Evolutionary conservation across 2,329 filamentous ascomycete genomes (phyloP).

Genomic region (Canariomyces notabilis): DNA sequence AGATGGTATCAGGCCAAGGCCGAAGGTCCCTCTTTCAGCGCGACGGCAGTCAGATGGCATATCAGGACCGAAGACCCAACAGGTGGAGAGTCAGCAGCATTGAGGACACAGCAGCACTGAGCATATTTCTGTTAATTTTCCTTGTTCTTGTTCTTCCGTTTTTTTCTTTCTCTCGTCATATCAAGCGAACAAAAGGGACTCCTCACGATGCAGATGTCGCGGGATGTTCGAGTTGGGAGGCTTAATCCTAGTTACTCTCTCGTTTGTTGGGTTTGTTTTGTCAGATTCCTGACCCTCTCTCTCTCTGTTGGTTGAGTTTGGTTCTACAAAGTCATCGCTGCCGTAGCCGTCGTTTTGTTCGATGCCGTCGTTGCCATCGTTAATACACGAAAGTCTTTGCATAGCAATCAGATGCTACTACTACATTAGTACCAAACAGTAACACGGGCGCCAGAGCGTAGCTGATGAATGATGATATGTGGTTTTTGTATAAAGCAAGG

Average conservation of each 20-base stretch:
- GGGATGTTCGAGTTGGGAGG: background rate
- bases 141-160: background rate
- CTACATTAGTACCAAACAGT: too few species aligned
- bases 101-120: background rate
- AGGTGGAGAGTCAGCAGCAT: background rate
- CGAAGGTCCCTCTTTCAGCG: background rate
- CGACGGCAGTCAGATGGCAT: background rate
- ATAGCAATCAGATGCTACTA: background rate
- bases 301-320: background rate
- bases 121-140: background rate
- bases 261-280: background rate
- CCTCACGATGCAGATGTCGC: background rate
- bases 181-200: background rate
- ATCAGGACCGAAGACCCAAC: background rate
- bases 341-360: background rate
- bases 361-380: background rate
- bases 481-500: too few species aligned
- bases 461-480: background rate
- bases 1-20: too few species aligned
- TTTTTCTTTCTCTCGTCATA: slow-evolving; percentile 2
- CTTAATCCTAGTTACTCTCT: background rate
- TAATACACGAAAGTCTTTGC: background rate
- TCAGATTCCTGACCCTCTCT: background rate
- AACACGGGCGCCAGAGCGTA: too few species aligned
- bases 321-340: background rate